phyloP scores from a whole-genome alignment of 2,329 filamentous ascomycete genomes.

The Chalaropsis thielavioides region DNA sequence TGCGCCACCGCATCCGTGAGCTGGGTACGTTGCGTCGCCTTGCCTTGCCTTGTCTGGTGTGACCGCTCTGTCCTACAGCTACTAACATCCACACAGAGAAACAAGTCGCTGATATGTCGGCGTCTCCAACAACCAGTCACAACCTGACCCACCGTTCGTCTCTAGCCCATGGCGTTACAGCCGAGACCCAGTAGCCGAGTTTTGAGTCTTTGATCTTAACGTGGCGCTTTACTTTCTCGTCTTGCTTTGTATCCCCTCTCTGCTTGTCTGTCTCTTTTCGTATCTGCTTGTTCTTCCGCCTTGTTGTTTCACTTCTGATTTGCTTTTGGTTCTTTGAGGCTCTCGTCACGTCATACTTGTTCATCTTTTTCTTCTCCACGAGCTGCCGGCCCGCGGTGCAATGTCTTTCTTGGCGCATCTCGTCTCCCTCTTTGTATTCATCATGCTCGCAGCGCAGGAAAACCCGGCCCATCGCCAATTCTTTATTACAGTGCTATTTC shows the following conservation, averaged over 20 bases:
- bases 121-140: slow-evolving; percentile 25
- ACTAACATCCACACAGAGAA: slow-evolving; percentile 30
- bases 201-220: background rate
- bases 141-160: slow-evolving; percentile 37
- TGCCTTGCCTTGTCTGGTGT: background rate
- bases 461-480: background rate
- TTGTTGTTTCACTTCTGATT: background rate
- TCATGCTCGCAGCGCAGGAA: background rate
- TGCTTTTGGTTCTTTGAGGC: background rate
- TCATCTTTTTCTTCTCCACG: background rate
- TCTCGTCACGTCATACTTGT: background rate
- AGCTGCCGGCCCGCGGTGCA: background rate
- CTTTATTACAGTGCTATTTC: background rate
- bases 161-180: slow-evolving; percentile 26
- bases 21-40: slow-evolving; percentile 39
- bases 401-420: background rate
- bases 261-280: background rate
- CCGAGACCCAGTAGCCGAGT: background rate
- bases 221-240: background rate
- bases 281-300: background rate
- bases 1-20: slow-evolving; percentile 58
- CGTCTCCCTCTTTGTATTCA: background rate
- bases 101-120: slow-evolving; percentile 34
- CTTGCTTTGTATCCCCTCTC: background rate
- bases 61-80: background rate